Evolutionary conservation across 257 asterid genomes (phyloP), one percentile per base, ranked within the genome.

Genomic region (Echium plantagineum): DNA sequence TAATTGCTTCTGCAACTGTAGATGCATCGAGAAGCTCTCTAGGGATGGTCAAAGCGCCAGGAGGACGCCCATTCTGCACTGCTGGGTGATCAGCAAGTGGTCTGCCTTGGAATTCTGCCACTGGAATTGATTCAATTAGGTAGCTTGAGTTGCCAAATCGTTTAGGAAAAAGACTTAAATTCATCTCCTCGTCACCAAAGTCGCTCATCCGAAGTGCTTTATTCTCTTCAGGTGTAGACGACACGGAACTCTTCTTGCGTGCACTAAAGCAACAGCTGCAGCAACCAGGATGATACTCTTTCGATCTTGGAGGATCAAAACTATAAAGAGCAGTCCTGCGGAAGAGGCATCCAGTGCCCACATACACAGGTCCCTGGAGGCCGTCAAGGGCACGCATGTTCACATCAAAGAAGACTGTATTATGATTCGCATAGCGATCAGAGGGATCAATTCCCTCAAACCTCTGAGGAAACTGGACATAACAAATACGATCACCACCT

Each of bases 391-490:
- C 60, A 22, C 60, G 60, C 60, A 56, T 56, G 38, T 56, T 56
- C 1, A 16, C 73, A 59, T 69, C 69, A 15, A 63, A 63, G 46
- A 69, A 69, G 7, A 69, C 62, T 0, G 69, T 69, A 30, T 63
- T 69, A 21, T 52, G 62, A 42, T 59, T 69, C 0, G 74, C 74
- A 19, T 63, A 69, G 5, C 65, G 74, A 58, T 69, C 74, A 24
- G 58, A 52, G 21, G 13, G 52, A 59, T 69, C 65, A 16, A 69
- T 63, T 15, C 73, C 73, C 35, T 69, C 73, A 16, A 63, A 69
- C 58, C 73, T 62, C n/a, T 62, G 73, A 31, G 73, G 69, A 54
- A 69, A 69, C 21, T 69, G 73, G 30, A 69, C 63, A 22, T 69
- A 69, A 20, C 73, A 69, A 6, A 69, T 53, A 35, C 58, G 48